Base-by-base conservation (phyloP, 2,329 filamentous ascomycete genomes). In the Colletotrichum neosansevieriae region DNA sequence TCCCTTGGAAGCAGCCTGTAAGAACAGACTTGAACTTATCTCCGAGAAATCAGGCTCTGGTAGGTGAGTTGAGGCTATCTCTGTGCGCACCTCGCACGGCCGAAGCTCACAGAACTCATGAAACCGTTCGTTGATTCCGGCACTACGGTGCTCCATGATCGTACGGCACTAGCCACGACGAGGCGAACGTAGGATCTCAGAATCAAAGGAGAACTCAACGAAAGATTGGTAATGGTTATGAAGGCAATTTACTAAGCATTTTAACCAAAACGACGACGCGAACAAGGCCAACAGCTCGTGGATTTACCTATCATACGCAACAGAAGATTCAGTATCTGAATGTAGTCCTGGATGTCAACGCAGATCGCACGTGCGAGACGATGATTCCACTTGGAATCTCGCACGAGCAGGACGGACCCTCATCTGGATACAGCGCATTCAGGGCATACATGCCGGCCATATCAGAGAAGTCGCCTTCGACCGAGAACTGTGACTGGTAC, bases 61-160 rank as follows among this genome's bases (percentile, higher is more conserved):
- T 2, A 34, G 15, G 21, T 13, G 45, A 36, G 58, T 32, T 61
- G 58, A 58, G 17, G 60, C 47, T 2, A 60, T 60, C 42, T 66
- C 66, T 58, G 66, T 69, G 66, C 66, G 61, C 24, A 40, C 24
- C 34, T 38, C 49, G 66, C 66, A 69, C 66, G 66, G 66, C 57
- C 51, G 29, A 45, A 29, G 34, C 17, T 36, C 49, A 3, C 15
- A 24, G 19, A 29, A 34, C 42, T 47, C 53, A 53, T 64, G 65
- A 68, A 68, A 64, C 65, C 38, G 21, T 13, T 53, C 15, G 24
- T 21, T n/a, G 60, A 42, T 53, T 47, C 53, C 53, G 60, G 29
- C 12, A 40, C 19, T 57, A 29, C 6, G 29, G 29, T 29, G 29
- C 29, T 29, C 29, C 6, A 29, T 29, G 1, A 29, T 29, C 2